Percentiles rank a stretch among this genome's conserved stretches.
These are phyloP conservation scores for Astrephomene gubernaculifera DNA, from an alignment of 139 green algal species.

Conservation along the genomic window DNA sequence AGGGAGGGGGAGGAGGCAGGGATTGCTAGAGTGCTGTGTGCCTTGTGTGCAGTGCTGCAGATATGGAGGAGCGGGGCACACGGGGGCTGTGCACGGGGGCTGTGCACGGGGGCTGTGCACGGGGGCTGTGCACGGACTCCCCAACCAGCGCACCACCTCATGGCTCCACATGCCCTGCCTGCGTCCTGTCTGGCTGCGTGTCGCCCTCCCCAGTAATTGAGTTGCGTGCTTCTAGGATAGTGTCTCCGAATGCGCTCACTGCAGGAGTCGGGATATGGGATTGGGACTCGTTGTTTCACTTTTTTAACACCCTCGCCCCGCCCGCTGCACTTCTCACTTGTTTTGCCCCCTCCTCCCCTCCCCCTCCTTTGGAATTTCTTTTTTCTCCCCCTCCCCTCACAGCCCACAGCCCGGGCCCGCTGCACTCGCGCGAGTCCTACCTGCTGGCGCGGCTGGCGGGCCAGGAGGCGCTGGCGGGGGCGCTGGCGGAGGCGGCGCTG, in stretches of 20 bases:
- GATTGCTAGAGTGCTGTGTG: not conserved
- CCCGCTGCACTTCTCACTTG: too few relatives aligned
- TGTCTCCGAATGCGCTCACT: not conserved
- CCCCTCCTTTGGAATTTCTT: not conserved
- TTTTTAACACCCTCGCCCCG: not conserved
- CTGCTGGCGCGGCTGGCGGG: not conserved
- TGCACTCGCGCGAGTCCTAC: slow-evolving; percentile 31
- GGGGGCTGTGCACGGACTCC: too few relatives aligned
- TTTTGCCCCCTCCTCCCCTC: not conserved
- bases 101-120: too few relatives aligned
- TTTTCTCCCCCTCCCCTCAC: not conserved
- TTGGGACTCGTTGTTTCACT: not conserved
- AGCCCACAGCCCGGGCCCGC: slow-evolving; percentile 15
- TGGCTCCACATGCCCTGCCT: too few relatives aligned
- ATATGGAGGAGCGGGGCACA: too few relatives aligned
- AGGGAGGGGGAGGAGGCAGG: not conserved
- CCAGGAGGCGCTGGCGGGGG: slow-evolving; percentile 31
- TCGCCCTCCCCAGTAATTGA: too few relatives aligned
- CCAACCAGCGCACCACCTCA: too few relatives aligned
- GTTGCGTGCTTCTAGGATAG: not conserved
- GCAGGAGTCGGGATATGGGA: not conserved
- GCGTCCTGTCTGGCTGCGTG: too few relatives aligned
- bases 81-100: too few relatives aligned
- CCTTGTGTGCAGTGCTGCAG: too few relatives aligned
- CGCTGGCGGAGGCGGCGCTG: slow-evolving; percentile 22